Percentiles rank a stretch among this genome's conserved stretches.
These are phyloP conservation scores for Gastrodia elata DNA, from an alignment of 106 monocot genomes.

Conservation along the genomic window DNA sequence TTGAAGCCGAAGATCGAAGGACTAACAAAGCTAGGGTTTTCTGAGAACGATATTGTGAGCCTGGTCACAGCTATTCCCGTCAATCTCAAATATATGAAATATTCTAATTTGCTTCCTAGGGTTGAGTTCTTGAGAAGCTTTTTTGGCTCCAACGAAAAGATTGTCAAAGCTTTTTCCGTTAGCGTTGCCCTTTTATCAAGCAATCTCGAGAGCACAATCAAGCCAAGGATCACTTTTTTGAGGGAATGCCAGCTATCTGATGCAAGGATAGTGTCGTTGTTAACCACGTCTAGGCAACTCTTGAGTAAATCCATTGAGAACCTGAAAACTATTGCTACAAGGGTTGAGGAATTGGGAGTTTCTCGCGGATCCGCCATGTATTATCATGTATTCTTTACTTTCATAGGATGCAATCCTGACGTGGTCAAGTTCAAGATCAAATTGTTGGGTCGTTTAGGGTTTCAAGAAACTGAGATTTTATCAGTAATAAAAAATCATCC, in stretches of 20 bases:
- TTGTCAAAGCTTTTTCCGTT: background rate
- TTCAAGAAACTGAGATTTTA: background rate
- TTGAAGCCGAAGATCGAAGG: constrained; percentile 15
- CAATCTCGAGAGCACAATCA: constrained; percentile 2
- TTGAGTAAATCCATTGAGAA: background rate
- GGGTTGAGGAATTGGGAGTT: constrained; percentile 4
- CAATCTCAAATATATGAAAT: background rate
- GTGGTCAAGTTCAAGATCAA: background rate
- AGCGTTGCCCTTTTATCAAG: background rate
- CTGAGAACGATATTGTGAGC: constrained; percentile 1
- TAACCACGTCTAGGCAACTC: background rate
- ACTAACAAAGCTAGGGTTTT: constrained; percentile 16
- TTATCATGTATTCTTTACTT: background rate
- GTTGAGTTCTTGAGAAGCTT: constrained; percentile 6
- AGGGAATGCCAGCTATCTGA: constrained; percentile 12
- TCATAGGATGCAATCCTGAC: background rate
- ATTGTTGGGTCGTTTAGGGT: background rate
- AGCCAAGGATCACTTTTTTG: constrained; percentile 9
- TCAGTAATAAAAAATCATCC: background rate
- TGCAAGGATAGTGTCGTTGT: background rate
- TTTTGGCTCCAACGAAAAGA: background rate
- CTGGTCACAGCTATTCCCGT: constrained; percentile 4
- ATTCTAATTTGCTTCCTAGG: background rate
- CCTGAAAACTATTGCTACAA: background rate
- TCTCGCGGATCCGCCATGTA: background rate